Evolutionary conservation across 495 filamentous ascomycete species (phyloP).

Genomic region (Entonaema liquescens): DNA sequence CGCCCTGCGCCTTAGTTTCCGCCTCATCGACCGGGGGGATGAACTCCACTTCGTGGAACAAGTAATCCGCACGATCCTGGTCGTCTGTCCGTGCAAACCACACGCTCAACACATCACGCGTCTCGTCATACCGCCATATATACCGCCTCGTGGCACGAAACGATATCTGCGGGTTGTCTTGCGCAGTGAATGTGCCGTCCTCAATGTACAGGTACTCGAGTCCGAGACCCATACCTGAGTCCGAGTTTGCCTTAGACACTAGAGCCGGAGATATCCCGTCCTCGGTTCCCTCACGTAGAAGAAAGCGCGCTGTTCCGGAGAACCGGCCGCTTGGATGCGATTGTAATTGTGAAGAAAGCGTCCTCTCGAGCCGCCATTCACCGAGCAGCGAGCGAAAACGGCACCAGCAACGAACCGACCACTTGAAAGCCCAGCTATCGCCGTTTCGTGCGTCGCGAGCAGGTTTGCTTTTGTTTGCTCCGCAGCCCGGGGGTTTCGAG

Average conservation of each 20-base stretch:
- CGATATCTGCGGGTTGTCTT: constrained; percentile 49
- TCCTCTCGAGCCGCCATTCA: constrained; percentile 68
- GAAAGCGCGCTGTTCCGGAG: constrained; percentile 68
- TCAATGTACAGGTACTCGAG: constrained; percentile 75
- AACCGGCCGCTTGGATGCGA: constrained; percentile 68
- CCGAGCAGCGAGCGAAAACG: constrained; percentile 80
- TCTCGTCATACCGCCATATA: constrained; percentile 66
- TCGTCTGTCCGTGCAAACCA: constrained; percentile 73
- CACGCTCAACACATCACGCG: constrained; percentile 63
- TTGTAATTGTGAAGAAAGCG: constrained; percentile 54
- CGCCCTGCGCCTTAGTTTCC: not conserved
- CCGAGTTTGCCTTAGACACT: not conserved
- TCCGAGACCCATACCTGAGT: constrained; percentile 21
- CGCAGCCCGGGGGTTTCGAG: not conserved
- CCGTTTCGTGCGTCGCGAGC: constrained; percentile 45
- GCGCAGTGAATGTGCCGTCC: constrained; percentile 64
- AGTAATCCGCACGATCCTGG: constrained; percentile 65
- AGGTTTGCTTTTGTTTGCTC: constrained; percentile 44
- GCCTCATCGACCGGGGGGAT: constrained; percentile 24
- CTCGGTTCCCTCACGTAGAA: constrained; percentile 62
- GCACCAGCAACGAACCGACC: constrained; percentile 65
- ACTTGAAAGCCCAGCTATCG: constrained; percentile 46
- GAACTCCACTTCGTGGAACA: constrained; percentile 69
- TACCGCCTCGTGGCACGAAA: constrained; percentile 63
- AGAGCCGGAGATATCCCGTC: constrained; percentile 53